phyloP scores from a whole-genome alignment of 2,329 filamentous ascomycete species.

The Pestalotiopsis sp. region DNA sequence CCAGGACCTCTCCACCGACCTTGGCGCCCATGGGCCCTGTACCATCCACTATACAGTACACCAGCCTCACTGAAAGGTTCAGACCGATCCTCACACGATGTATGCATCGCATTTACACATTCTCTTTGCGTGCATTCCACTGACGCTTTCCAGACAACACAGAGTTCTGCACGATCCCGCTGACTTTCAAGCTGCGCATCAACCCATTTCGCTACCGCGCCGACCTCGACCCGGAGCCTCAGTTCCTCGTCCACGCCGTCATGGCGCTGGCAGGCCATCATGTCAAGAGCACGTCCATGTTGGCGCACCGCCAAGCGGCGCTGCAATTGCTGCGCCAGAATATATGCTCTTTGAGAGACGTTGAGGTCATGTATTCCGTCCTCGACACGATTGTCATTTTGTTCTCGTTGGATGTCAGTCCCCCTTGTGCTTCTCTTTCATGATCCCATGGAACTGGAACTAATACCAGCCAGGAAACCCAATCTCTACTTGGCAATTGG shows the following conservation, averaged over 20 bases:
- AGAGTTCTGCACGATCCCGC: constrained; percentile 12
- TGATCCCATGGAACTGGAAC: no score
- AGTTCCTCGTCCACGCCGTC: constrained; percentile 4
- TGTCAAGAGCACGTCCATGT: neutral
- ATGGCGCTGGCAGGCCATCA: constrained; percentile 13
- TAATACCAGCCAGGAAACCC: constrained; percentile 1
- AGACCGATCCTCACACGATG: neutral
- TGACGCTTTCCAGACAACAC: neutral
- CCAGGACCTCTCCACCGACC: accelerated
- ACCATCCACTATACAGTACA: neutral
- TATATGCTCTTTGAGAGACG: neutral
- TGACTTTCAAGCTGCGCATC: constrained; percentile 5
- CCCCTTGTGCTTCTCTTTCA: neutral
- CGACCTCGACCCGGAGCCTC: neutral
- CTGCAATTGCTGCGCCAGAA: neutral
- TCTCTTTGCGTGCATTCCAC: neutral
- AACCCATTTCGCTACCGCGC: constrained; percentile 9
- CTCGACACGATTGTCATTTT: neutral
- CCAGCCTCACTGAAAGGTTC: neutral
- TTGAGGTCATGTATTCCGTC: neutral
- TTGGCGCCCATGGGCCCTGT: neutral
- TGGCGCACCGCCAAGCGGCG: neutral
- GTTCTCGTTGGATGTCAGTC: neutral
- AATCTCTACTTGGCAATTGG: constrained; percentile 10
- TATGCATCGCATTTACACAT: neutral